phyloP scores from a whole-genome alignment of 768 basidiomycete species.

The Leccinum ochraceum region DNA sequence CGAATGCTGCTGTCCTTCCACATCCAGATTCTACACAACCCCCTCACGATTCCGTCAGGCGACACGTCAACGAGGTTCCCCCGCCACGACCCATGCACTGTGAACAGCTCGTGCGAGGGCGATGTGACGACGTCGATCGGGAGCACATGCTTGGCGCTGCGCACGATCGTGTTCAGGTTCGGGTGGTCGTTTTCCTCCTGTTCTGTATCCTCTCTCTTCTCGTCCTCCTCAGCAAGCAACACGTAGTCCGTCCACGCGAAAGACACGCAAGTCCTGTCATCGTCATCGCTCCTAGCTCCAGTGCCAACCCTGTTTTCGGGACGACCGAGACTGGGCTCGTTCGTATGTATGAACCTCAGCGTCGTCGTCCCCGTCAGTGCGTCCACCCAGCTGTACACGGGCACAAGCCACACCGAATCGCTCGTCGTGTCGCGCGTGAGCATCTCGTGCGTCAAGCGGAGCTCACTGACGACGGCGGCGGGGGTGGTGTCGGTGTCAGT shows the following conservation, averaged over 20 bases:
- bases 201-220: background rate
- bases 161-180: conserved; percentile 8
- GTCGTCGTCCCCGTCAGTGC: conserved; percentile 13
- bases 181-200: background rate
- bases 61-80: conserved; percentile 20
- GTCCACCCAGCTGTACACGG: conserved; percentile 15
- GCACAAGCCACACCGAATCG: conserved; percentile 14
- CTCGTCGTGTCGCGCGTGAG: conserved; percentile 6
- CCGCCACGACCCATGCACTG: conserved; percentile 12
- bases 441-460: conserved; percentile 25
- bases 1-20: background rate
- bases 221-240: background rate
- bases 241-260: conserved; percentile 22
- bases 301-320: background rate
- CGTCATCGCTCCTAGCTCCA: background rate
- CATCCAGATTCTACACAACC: conserved; percentile 5
- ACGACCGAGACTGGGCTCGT: background rate
- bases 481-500: background rate
- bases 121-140: conserved; percentile 4
- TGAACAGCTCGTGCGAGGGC: conserved; percentile 13
- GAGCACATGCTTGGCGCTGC: conserved; percentile 5
- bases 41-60: conserved; percentile 18
- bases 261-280: background rate
- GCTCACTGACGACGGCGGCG: conserved; percentile 4
- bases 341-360: conserved; percentile 24